These are phyloP conservation scores for Puccinia polysora DNA, from an alignment of 1,284 basidiomycete species.

Conservation along the genomic window DNA sequence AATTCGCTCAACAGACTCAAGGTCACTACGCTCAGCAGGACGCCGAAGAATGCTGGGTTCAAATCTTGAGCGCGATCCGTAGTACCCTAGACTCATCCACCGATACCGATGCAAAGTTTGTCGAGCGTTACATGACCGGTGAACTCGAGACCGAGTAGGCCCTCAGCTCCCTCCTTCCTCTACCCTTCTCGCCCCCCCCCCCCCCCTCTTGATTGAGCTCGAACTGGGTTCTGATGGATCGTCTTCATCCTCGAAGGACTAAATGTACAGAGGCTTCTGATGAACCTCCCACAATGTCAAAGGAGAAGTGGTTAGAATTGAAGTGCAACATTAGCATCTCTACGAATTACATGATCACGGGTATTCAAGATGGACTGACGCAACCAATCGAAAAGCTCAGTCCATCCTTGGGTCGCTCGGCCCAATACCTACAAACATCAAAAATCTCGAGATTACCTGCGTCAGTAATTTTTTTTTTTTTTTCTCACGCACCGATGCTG, in stretches of 20 bases:
- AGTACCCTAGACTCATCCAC: conserved; percentile 56
- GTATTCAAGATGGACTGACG: conserved; percentile 78
- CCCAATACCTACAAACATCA: conserved; percentile 75
- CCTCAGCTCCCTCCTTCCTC: background rate
- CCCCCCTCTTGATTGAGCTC: background rate
- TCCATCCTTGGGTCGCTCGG: conserved; percentile 70
- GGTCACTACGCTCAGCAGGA: conserved; percentile 81
- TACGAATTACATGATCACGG: conserved; percentile 84
- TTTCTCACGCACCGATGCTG: too few relatives aligned
- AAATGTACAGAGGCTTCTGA: conserved; percentile 74
- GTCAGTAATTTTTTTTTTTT: conserved; percentile 51
- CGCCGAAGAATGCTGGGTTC: conserved; percentile 89
- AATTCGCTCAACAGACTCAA: conserved; percentile 74
- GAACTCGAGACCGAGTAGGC: conserved; percentile 75
- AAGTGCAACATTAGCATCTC: conserved; percentile 82
- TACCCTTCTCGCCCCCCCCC: background rate
- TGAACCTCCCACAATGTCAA: conserved; percentile 64
- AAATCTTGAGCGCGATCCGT: conserved; percentile 73
- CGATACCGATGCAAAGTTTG: conserved; percentile 56
- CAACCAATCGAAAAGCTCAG: conserved; percentile 82
- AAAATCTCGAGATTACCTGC: conserved; percentile 76
- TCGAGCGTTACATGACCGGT: conserved; percentile 79
- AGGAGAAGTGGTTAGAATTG: conserved; percentile 77
- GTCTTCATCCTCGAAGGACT: conserved; percentile 57
- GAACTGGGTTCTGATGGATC: background rate